Evolutionary conservation across 2,329 filamentous ascomycete species (phyloP), one percentile per base, ranked within the genome.

Genomic region (Phyllachora maydis): DNA sequence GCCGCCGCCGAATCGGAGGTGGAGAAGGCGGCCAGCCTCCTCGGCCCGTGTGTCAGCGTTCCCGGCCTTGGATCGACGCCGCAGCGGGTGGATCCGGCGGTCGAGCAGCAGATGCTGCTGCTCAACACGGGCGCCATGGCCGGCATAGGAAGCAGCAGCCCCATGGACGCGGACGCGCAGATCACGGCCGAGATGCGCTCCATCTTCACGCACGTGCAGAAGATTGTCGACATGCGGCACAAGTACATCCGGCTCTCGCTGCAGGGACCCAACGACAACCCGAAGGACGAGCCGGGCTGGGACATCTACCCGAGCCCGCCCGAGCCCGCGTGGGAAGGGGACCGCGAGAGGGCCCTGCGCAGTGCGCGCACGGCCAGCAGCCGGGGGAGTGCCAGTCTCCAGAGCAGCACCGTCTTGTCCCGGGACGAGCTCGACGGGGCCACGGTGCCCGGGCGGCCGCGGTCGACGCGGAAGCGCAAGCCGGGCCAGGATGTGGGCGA

Each of bases 171-270:
- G 21, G 79, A 90, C 36, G 67, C 75, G 18, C 72, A 75, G 24
- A 74, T 95, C 34, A 81, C 79, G 2, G 61, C 75, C 3, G 88
- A 98, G 48, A 54, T 98, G 32, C 69, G 66, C 36, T 63, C 68
- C 11, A 93, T 98, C 33, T 93, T 90, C 38, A 72, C 70, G 33
- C 90, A 88, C 35, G 81, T 98, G 26, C 78, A 91, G 43, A 74
- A 75, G 34, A 67, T 95, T n/a, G 50, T 93, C 21, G 79, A 93
- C 36, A 58, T 83, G 19, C 69, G 88, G 29, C 72, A 82, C 43
- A 90, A 81, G 38, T 98, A 95, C 47, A 78, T 95, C 24, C 56
- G 66, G 2, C 49, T 93, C 10, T 95, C 88, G 0, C 54, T 83
- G 11, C 88, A 98, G 41, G 65, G 75, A 7, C 62, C 72, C 6